These are phyloP conservation scores for Axilococcus clingmanii DNA, from an alignment of 139 green algal species.

Conservation along the genomic window DNA sequence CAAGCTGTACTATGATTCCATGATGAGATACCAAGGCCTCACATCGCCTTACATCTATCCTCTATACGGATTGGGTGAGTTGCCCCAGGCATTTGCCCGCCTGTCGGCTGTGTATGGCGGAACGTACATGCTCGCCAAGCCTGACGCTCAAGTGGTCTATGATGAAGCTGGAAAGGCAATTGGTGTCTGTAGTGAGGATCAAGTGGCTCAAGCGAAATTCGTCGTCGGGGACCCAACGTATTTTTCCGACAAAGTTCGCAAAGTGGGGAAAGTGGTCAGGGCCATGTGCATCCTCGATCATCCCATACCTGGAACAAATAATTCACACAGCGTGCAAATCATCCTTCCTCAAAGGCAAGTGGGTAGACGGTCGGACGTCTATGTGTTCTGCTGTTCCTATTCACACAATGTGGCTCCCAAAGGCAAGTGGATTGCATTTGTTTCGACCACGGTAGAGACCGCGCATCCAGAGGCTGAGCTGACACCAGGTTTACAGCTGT, in stretches of 20 bases:
- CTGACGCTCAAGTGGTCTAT: constrained; percentile 58
- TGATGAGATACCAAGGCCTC: constrained; percentile 86
- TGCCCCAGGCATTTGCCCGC: constrained; percentile 94
- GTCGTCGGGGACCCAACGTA: constrained; percentile 94
- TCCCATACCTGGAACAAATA: constrained; percentile 90
- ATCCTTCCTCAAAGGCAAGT: constrained; percentile 98
- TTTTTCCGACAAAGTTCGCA: constrained; percentile 48
- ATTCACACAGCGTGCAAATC: constrained; percentile 76
- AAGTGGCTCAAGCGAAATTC: constrained; percentile 77
- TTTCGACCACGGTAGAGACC: constrained; percentile 91
- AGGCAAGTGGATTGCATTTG: constrained; percentile 96
- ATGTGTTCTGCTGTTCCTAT: constrained; percentile 96
- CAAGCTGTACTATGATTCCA: constrained; percentile 94
- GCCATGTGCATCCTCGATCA: constrained; percentile 88
- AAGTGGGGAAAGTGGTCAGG: constrained; percentile 74
- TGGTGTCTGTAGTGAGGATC: constrained; percentile 77
- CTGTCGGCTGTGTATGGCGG: constrained; percentile 93
- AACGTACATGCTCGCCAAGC: constrained; percentile 97
- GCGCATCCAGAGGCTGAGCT: constrained; percentile 52
- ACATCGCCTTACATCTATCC: constrained; percentile 97
- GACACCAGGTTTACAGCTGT: constrained; percentile 61
- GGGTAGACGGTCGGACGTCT: constrained; percentile 84
- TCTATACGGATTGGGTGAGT: constrained; percentile 92
- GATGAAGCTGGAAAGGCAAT: constrained; percentile 37
- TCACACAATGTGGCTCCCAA: constrained; percentile 81